Conservation (phyloP, 129 eudicot genomes). For the Saposhnikovia divaricata region DNA sequence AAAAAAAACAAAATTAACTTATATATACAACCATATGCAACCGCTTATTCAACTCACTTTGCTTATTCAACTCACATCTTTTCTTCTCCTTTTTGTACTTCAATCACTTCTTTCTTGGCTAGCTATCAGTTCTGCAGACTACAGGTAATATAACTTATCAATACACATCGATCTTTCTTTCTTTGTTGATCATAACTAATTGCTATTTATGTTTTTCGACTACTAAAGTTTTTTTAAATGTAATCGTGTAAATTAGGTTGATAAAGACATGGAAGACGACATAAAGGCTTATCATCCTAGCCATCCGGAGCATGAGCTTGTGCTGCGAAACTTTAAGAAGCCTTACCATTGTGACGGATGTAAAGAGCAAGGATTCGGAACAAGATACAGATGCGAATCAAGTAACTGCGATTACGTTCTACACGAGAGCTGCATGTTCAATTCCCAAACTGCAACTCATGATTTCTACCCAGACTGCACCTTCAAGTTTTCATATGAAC, state of each 20-base stretch:
- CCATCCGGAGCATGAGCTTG: conserved; percentile 10
- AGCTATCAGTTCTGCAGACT: not conserved
- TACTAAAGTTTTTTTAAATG: not conserved
- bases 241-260: not conserved
- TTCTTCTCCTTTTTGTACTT: not conserved
- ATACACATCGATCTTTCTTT: too few relatives aligned
- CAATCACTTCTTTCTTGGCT: too few relatives aligned
- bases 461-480: conserved; percentile 5
- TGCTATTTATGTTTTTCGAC: too few relatives aligned
- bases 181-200: not conserved
- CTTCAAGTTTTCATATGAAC: conserved; percentile 3
- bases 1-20: too few relatives aligned
- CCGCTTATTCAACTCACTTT: not conserved
- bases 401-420: conserved; percentile 9
- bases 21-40: not conserved
- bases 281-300: conserved; percentile 1
- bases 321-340: conserved; percentile 10
- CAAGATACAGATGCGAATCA: conserved; percentile 17
- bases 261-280: not conserved
- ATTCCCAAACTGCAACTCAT: not conserved
- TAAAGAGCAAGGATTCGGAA: conserved; percentile 10
- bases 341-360: conserved; percentile 18
- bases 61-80: not conserved
- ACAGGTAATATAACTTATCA: not conserved
- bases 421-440: conserved; percentile 13